A percentile compares a stretch with the other conserved stretches of the same genome.
Evolutionary conservation across 768 basidiomycete species (phyloP).

Genomic region (Sporobolomyces phaffii): DNA sequence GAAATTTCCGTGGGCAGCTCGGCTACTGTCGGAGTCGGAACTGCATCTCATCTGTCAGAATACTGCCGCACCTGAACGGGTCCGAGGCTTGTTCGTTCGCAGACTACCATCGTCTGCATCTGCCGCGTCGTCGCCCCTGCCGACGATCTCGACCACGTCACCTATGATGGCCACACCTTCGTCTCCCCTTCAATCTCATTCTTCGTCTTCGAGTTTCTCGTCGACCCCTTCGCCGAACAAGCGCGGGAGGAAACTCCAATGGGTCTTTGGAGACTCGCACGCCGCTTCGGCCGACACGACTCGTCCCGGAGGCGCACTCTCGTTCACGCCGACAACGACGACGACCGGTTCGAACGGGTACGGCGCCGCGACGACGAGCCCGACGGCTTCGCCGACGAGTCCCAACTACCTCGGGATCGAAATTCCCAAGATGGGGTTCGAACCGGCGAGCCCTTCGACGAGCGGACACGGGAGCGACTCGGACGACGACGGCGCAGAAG

Average conservation of each 20-base stretch:
- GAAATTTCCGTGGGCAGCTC: too few relatives aligned
- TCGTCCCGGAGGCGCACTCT: constrained; percentile 28
- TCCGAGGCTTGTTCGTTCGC: constrained; percentile 38
- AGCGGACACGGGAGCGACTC: constrained; percentile 34
- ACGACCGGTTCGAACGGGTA: not conserved
- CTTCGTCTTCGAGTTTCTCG: not conserved
- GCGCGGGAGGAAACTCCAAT: constrained; percentile 37
- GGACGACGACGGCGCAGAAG: not conserved
- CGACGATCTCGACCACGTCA: constrained; percentile 11
- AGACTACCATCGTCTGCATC: constrained; percentile 15
- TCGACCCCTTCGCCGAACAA: constrained; percentile 10
- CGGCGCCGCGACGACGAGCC: not conserved
- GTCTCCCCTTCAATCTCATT: not conserved
- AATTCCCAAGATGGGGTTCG: constrained; percentile 39
- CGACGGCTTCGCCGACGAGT: constrained; percentile 44
- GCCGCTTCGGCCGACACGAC: constrained; percentile 10
- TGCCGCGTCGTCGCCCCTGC: not conserved
- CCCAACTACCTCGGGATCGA: constrained; percentile 46
- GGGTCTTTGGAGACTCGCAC: constrained; percentile 41
- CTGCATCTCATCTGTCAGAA: constrained; percentile 39
- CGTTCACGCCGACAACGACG: constrained; percentile 12
- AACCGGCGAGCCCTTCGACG: constrained; percentile 35
- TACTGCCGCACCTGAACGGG: constrained; percentile 34
- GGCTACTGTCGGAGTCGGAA: constrained; percentile 37
- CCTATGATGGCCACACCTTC: not conserved